Evolutionary conservation across 2,329 filamentous ascomycete species (phyloP), one percentile per base, ranked within the genome.

Genomic region (Fusarium torulosum): DNA sequence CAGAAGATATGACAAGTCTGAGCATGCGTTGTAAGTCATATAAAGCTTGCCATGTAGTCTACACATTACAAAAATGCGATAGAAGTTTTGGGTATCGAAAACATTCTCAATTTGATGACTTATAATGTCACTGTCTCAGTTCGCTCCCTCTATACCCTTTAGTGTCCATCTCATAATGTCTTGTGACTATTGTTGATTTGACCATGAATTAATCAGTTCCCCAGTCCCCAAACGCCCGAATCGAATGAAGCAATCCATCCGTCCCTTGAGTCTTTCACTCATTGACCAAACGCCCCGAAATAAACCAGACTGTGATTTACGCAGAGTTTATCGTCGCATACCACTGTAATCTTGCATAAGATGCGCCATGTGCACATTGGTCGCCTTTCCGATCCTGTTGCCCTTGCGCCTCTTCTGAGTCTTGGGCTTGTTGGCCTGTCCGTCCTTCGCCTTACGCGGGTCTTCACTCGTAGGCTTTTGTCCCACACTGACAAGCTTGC

Each of bases 391-490:
- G 41, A 88, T 88, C 61, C 89, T 86, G 68, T 92, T 87, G 70
- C 81, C 79, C 25, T 83, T 81, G 43, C 88, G 84, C 77, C 92
- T 92, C 80, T 92, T 91, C 78, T 90, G 89, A 81, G 91, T 90
- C 81, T 92, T 91, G 70, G 89, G 80, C 76, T 86, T 88, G 62
- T 85, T 86, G 21, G 85, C 81, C 17, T 67, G 71, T 2, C 60
- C 74, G 50, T 74, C 68, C 35, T 66, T 72, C 7, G 70, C 47
- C 87, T 82, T 76, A 71, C 86, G 79, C 60, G 92, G 92, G 70
- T 94, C 91, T 69, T 94, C 92, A 79, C 90, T 95, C 37, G 93
- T 93, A 1, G 94, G 93, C 73, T 92, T 94, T 79, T 96, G 88
- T 3, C 93, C 92, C 4, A 92, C 91, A 63, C 88, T 89, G 66